These are phyloP conservation scores for Phytophthora lateralis DNA, from an alignment of 352 stramenopile genomes.

Conservation along the genomic window DNA sequence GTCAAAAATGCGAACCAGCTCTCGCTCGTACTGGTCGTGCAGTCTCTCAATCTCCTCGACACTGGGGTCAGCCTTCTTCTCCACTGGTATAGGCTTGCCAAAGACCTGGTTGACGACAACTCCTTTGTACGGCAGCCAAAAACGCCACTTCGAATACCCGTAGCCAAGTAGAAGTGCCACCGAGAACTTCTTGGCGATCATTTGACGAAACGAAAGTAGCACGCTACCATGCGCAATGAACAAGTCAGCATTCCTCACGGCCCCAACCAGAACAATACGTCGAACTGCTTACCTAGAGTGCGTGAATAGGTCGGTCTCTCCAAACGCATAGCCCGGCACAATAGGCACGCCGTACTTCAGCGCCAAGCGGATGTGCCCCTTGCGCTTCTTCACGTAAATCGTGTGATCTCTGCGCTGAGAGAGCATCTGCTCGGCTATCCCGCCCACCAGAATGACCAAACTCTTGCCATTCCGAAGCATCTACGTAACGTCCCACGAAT, in stretches of 20 bases:
- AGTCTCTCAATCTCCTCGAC: conserved; percentile 70
- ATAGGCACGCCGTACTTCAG: conserved; percentile 78
- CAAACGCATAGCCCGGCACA: conserved; percentile 82
- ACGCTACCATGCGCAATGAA: conserved; percentile 32
- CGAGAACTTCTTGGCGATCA: conserved; percentile 70
- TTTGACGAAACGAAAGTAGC: conserved; percentile 71
- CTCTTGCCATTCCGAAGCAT: conserved; percentile 74
- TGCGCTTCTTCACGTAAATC: conserved; percentile 82
- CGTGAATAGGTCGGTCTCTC: conserved; percentile 85
- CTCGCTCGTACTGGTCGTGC: conserved; percentile 65
- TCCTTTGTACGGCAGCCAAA: conserved; percentile 59
- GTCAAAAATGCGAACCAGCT: conserved; percentile 81
- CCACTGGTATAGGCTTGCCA: conserved; percentile 69
- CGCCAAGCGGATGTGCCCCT: conserved; percentile 80
- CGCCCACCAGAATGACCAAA: conserved; percentile 80
- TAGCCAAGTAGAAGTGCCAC: conserved; percentile 68
- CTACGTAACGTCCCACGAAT: conserved; percentile 12
- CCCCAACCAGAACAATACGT: not conserved
- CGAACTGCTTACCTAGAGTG: conserved; percentile 57
- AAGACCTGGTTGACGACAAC: conserved; percentile 76
- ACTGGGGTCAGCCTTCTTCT: conserved; percentile 63
- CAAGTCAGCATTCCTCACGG: not conserved
- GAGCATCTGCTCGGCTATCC: conserved; percentile 87
- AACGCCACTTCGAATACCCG: conserved; percentile 60
- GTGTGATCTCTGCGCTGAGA: conserved; percentile 71